phyloP scores from a whole-genome alignment of 305 asterid species.

The Rubia tinctorum region DNA sequence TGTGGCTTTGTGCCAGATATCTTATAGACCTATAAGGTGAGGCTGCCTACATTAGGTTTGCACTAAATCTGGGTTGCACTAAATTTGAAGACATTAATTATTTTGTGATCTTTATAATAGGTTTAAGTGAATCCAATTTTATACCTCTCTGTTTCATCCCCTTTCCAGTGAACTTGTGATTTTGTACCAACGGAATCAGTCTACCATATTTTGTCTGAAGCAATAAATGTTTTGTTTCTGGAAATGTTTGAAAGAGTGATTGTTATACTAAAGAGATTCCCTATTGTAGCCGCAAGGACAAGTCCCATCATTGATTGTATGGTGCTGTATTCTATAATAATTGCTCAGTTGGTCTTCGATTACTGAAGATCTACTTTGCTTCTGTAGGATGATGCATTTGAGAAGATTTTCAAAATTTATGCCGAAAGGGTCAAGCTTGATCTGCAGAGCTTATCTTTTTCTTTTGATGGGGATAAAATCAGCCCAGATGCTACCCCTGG shows the following conservation, averaged over 20 bases:
- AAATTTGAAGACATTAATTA: neutral
- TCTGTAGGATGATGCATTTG: constrained; percentile 75
- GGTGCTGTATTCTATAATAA: neutral
- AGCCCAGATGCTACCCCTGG: constrained; percentile 53
- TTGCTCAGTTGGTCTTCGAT: neutral
- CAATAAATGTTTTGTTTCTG: neutral
- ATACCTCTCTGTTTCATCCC: neutral
- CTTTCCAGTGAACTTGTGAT: neutral
- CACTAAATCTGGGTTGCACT: neutral
- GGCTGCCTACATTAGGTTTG: neutral
- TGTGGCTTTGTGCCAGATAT: neutral
- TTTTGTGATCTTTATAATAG: neutral
- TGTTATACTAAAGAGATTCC: neutral
- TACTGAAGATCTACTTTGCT: constrained; percentile 10
- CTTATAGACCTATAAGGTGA: neutral
- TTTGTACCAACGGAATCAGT: neutral
- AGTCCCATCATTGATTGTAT: neutral
- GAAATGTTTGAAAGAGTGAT: neutral
- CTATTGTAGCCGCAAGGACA: neutral
- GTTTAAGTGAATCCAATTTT: neutral
- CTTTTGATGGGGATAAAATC: constrained; percentile 82
- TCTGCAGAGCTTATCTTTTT: constrained; percentile 49
- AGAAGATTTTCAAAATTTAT: constrained; percentile 66
- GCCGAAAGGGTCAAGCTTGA: constrained; percentile 65
- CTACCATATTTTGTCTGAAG: neutral